These are phyloP conservation scores for Flaveria sonorensis DNA, from an alignment of 129 eudicot species.

Conservation along the genomic window DNA sequence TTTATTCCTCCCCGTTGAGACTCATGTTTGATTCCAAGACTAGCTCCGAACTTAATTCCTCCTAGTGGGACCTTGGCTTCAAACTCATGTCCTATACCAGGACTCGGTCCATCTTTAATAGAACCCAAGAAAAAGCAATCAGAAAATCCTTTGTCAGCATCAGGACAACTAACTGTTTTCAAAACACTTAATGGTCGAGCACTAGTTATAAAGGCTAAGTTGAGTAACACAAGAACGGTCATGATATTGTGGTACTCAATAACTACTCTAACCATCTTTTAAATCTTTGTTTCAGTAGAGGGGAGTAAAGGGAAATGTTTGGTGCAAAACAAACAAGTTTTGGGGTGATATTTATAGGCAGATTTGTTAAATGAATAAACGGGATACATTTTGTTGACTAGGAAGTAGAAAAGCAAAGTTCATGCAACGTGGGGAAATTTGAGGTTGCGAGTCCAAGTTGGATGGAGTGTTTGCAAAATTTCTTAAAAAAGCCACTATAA, in stretches of 20 bases:
- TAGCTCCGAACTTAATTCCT: constrained; percentile 37
- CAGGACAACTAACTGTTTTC: constrained; percentile 19
- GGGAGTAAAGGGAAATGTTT: constrained; percentile 1
- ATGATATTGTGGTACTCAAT: neutral
- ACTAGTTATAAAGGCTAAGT: constrained; percentile 16
- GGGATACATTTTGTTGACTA: constrained; percentile 29
- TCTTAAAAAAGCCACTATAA: neutral
- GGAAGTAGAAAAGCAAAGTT: constrained; percentile 19
- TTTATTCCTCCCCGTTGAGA: constrained; percentile 8
- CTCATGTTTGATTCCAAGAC: constrained; percentile 17
- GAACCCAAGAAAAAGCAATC: constrained; percentile 31
- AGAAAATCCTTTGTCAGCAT: neutral
- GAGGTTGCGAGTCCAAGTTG: constrained; percentile 39
- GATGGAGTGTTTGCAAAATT: too few relatives aligned
- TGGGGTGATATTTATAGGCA: constrained; percentile 33
- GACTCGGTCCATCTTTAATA: constrained; percentile 41
- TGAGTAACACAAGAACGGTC: constrained; percentile 31
- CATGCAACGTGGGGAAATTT: constrained; percentile 27
- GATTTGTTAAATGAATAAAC: neutral
- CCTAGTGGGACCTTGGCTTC: constrained; percentile 29
- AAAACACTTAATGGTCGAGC: constrained; percentile 27
- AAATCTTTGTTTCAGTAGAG: constrained; percentile 6
- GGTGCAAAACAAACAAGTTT: constrained; percentile 5
- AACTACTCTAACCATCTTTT: constrained; percentile 22
- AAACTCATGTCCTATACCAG: constrained; percentile 32